These are phyloP conservation scores for Creolimax fragrantissima DNA, from an alignment of 78 protist species.

Conservation along the genomic window DNA sequence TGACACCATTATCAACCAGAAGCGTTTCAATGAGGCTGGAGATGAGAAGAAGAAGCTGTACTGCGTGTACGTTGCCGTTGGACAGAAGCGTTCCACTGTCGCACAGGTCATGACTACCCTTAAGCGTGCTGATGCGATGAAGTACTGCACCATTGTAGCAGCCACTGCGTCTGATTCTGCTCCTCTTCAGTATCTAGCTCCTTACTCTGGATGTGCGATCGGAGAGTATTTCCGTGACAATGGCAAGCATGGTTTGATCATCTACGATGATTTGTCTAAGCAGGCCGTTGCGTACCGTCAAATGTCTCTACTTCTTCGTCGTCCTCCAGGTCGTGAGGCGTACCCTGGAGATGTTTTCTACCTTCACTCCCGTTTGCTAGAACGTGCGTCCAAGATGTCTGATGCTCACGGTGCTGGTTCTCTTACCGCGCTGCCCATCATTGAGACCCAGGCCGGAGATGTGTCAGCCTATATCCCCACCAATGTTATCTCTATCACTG, in stretches of 20 bases:
- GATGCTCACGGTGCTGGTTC: constrained; percentile 42
- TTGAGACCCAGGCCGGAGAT: constrained; percentile 76
- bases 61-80: constrained; percentile 61
- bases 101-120: constrained; percentile 44
- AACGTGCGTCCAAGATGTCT: constrained; percentile 66
- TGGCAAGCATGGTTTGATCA: constrained; percentile 59
- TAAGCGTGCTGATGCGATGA: constrained; percentile 32
- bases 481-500: constrained; percentile 75
- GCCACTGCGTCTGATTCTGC: constrained; percentile 78
- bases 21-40: constrained; percentile 34
- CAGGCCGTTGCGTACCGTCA: constrained; percentile 83
- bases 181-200: constrained; percentile 70
- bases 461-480: constrained; percentile 76
- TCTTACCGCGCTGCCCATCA: constrained; percentile 65
- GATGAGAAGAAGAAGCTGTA: constrained; percentile 39
- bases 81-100: constrained; percentile 70
- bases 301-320: constrained; percentile 69
- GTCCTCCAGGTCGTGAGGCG: constrained; percentile 73
- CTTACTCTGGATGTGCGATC: constrained; percentile 59
- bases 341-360: constrained; percentile 82
- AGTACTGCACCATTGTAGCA: constrained; percentile 55
- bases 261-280: constrained; percentile 70
- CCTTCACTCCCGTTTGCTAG: constrained; percentile 72
- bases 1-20: constrained; percentile 66
- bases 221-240: constrained; percentile 63